These are phyloP conservation scores for Friedmanniomyces simplex DNA, from an alignment of 495 filamentous ascomycete species.

Conservation along the genomic window DNA sequence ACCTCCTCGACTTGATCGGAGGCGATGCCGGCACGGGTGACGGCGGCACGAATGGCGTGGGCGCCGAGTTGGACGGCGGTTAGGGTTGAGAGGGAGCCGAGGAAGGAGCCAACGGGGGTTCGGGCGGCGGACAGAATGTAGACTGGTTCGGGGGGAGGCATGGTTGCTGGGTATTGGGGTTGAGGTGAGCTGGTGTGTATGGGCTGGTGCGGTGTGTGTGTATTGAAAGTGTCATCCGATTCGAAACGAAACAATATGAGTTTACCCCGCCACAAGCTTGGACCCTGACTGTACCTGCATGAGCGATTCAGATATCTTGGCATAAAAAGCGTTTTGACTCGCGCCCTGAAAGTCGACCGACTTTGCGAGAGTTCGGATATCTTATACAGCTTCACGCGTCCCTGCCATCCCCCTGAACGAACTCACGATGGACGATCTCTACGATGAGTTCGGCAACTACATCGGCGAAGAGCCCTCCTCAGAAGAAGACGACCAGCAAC, in stretches of 20 bases:
- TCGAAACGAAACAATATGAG: background rate
- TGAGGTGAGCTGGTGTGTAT: no score
- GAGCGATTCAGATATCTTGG: background rate
- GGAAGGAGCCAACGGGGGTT: conserved; percentile 86
- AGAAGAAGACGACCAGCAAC: conserved; percentile 65
- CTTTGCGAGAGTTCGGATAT: background rate
- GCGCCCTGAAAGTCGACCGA: background rate
- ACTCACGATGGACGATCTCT: conserved; percentile 33
- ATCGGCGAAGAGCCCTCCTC: conserved; percentile 76
- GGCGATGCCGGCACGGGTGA: conserved; percentile 77
- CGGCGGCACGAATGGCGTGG: conserved; percentile 83
- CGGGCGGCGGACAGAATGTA: conserved; percentile 90
- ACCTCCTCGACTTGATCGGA: conserved; percentile 83
- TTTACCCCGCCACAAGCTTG: background rate
- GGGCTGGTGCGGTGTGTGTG: background rate
- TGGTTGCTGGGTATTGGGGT: conserved; percentile 4
- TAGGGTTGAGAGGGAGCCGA: conserved; percentile 79
- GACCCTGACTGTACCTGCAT: background rate
- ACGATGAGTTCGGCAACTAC: conserved; percentile 72
- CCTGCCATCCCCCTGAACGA: no score
- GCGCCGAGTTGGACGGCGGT: conserved; percentile 79
- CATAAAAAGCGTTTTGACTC: background rate
- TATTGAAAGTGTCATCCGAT: background rate
- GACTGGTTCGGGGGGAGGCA: conserved; percentile 54
- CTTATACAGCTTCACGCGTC: background rate